Conservation (phyloP, 2,329 filamentous ascomycete species). For the Periconia sp. region DNA sequence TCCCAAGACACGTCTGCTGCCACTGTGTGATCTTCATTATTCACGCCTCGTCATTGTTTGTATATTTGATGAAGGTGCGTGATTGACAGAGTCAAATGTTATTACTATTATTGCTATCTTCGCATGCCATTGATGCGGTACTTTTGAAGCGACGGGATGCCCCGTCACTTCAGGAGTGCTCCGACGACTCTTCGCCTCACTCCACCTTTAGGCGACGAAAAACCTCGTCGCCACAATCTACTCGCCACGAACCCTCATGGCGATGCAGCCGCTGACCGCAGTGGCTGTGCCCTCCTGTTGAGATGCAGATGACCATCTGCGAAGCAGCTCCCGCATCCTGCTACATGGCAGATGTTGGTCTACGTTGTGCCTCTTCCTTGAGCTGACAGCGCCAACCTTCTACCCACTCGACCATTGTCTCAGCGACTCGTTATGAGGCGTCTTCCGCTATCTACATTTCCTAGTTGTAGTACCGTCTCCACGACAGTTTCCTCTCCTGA, state of each 20-base stretch:
- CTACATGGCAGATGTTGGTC: too few species aligned
- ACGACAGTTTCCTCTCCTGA: slow-evolving; percentile 6
- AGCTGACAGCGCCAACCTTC: too few species aligned
- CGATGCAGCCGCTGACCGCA: slow-evolving; percentile 21
- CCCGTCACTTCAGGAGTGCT: slow-evolving; percentile 6
- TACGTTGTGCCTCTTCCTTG: too few species aligned
- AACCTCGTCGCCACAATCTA: slow-evolving; percentile 12
- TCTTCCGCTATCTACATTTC: too few species aligned
- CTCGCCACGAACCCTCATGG: slow-evolving; percentile 5
- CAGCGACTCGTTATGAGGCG: too few species aligned
- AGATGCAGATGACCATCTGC: too few species aligned
- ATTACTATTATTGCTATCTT: slow-evolving; percentile 14
- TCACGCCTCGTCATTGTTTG: neutral
- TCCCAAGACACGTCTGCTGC: neutral
- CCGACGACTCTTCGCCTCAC: neutral
- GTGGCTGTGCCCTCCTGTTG: slow-evolving; percentile 9
- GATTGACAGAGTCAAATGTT: neutral
- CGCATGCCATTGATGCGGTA: slow-evolving; percentile 11
- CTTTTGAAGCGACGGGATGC: slow-evolving; percentile 2
- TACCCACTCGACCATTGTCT: too few species aligned
- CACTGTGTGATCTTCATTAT: neutral
- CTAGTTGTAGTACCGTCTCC: too few species aligned
- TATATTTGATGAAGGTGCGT: neutral
- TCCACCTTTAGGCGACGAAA: slow-evolving; percentile 3
- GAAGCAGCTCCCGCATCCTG: too few species aligned